Conservation (phyloP, 306 rosid species). For the Acacia confusa region DNA sequence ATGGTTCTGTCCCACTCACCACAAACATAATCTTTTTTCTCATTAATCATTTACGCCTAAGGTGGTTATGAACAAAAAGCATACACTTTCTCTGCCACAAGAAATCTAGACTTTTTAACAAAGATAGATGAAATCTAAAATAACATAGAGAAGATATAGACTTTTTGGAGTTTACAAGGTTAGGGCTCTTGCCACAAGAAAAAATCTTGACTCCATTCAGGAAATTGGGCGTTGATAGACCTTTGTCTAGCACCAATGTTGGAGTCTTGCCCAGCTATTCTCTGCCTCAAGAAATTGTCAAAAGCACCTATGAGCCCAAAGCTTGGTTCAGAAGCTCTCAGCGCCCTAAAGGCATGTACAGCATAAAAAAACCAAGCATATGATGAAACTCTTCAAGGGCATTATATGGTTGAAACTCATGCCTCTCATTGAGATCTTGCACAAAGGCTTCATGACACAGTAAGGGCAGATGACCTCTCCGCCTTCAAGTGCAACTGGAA, state of each 20-base stretch:
- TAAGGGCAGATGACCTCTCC: conserved; percentile 49
- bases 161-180: too few relatives aligned
- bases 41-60: not conserved
- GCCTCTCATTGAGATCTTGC: conserved; percentile 54
- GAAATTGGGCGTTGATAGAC: conserved; percentile 38
- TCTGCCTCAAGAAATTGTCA: conserved; percentile 50
- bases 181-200: not conserved
- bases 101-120: not conserved
- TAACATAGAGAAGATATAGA: not conserved
- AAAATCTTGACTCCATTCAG: conserved; percentile 54
- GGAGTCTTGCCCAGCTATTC: conserved; percentile 60
- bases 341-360: conserved; percentile 45
- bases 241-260: conserved; percentile 56
- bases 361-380: conserved; percentile 51
- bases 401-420: conserved; percentile 31
- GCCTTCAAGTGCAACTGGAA: conserved; percentile 46
- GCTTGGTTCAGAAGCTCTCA: conserved; percentile 53
- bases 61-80: not conserved
- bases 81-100: not conserved
- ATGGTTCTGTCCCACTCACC: not conserved
- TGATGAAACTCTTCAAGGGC: conserved; percentile 40
- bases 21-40: not conserved
- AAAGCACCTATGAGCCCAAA: conserved; percentile 43
- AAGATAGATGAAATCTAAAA: not conserved
- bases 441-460: conserved; percentile 67